Evolutionary conservation across 768 basidiomycete species (phyloP).

Genomic region (Podaxis rugospora): DNA sequence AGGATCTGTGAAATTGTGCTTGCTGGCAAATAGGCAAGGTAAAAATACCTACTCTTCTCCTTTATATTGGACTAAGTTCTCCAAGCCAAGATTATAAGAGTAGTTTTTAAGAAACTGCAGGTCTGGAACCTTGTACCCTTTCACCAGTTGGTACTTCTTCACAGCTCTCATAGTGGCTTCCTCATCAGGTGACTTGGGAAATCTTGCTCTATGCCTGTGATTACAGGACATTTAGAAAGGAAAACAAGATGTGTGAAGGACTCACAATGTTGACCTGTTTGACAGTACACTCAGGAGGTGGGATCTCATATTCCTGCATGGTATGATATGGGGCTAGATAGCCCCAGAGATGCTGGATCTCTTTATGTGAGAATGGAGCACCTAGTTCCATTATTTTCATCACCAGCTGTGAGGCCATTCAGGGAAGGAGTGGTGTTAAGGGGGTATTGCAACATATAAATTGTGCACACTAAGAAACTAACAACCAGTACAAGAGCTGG

Average conservation of each 20-base stretch:
- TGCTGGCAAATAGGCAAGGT: background rate
- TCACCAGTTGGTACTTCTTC: constrained; percentile 47
- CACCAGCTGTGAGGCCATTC: background rate
- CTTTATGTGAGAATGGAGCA: background rate
- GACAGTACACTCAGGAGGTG: constrained; percentile 47
- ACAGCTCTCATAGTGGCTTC: constrained; percentile 43
- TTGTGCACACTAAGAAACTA: background rate
- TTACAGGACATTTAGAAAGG: background rate
- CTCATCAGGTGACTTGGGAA: constrained; percentile 52
- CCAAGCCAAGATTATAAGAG: constrained; percentile 51
- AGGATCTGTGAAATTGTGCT: constrained; percentile 22
- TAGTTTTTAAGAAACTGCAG: constrained; percentile 59
- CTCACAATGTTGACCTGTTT: constrained; percentile 38
- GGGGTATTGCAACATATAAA: background rate
- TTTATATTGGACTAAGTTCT: constrained; percentile 62
- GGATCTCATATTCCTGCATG: constrained; percentile 35
- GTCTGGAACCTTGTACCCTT: constrained; percentile 34
- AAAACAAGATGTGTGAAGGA: background rate
- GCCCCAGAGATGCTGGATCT: constrained; percentile 39
- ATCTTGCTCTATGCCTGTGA: constrained; percentile 78
- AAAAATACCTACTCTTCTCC: constrained; percentile 47
- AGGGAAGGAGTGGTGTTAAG: background rate
- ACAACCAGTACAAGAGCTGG: background rate
- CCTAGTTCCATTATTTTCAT: background rate
- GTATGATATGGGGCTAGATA: constrained; percentile 60